Evolutionary conservation across 805 yeast genomes (phyloP).

Genomic region (Metschnikowia chrysomelidarum): DNA sequence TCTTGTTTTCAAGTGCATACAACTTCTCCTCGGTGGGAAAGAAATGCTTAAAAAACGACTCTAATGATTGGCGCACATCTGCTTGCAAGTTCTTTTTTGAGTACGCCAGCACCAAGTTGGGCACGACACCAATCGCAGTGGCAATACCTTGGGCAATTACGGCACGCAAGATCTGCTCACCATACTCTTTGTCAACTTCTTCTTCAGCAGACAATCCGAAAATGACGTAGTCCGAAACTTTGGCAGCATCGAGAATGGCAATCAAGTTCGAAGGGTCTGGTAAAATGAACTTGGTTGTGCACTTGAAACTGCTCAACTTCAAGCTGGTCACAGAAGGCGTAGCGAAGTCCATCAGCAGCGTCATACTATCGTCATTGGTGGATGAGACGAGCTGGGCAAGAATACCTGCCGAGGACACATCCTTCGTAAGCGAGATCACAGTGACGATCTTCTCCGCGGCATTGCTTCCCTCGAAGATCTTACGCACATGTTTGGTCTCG

Average conservation of each 20-base stretch:
- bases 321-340: constrained; percentile 53
- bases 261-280: constrained; percentile 69
- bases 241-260: constrained; percentile 79
- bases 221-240: constrained; percentile 83
- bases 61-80: constrained; percentile 49
- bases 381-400: constrained; percentile 49
- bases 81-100: constrained; percentile 74
- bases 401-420: constrained; percentile 57
- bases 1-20: constrained; percentile 60
- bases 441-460: constrained; percentile 87
- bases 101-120: constrained; percentile 65
- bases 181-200: constrained; percentile 76
- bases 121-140: constrained; percentile 72
- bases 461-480: constrained; percentile 71
- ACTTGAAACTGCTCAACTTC: constrained; percentile 64
- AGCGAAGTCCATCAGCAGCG: constrained; percentile 17
- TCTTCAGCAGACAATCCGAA: constrained; percentile 85
- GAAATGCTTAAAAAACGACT: constrained; percentile 41
- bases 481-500: constrained; percentile 56
- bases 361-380: constrained; percentile 23
- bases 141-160: constrained; percentile 91
- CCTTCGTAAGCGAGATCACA: constrained; percentile 73
- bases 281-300: constrained; percentile 68
- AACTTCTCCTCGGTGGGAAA: constrained; percentile 73
- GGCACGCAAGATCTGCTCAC: constrained; percentile 88